Percentiles rank a stretch among this genome's conserved stretches.
Evolutionary conservation across 108 stramenopile genomes (phyloP).

Genomic region (Skeletonema potamos): DNA sequence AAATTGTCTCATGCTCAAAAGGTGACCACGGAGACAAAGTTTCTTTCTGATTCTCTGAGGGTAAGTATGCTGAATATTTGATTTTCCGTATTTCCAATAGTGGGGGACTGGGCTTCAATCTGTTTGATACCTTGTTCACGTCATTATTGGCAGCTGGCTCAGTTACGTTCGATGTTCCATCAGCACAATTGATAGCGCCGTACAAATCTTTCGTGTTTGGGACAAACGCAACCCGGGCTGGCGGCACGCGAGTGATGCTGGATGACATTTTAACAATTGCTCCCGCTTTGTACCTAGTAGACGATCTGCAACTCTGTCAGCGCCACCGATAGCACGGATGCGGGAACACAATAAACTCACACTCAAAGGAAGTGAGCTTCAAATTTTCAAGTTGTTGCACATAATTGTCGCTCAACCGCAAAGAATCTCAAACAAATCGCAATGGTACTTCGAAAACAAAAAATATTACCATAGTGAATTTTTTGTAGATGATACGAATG

Average conservation of each 20-base stretch:
- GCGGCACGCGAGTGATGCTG: not conserved
- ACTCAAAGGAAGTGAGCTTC: too few relatives aligned
- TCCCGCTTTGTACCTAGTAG: too few relatives aligned
- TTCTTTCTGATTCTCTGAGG: not conserved
- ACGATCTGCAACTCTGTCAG: too few relatives aligned
- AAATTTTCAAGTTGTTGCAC: too few relatives aligned
- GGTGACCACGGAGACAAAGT: not conserved
- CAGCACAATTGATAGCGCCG: slow-evolving; percentile 34
- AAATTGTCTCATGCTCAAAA: slow-evolving; percentile 32
- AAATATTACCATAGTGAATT: too few relatives aligned
- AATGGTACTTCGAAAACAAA: too few relatives aligned
- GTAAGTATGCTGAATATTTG: slow-evolving; percentile 3
- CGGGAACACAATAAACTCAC: too few relatives aligned
- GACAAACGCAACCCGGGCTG: slow-evolving; percentile 23
- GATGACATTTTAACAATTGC: not conserved
- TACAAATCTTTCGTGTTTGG: slow-evolving; percentile 33
- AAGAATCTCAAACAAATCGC: too few relatives aligned
- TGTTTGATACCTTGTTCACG: not conserved
- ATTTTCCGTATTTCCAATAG: slow-evolving; percentile 37
- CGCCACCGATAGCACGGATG: too few relatives aligned
- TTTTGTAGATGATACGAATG: too few relatives aligned
- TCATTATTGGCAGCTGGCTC: not conserved
- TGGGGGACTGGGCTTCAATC: slow-evolving; percentile 31
- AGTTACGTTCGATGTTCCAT: not conserved
- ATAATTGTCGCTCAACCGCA: too few relatives aligned